Evolutionary conservation across 2,329 filamentous ascomycete genomes (phyloP).

Genomic region (Trichoderma lentiforme): DNA sequence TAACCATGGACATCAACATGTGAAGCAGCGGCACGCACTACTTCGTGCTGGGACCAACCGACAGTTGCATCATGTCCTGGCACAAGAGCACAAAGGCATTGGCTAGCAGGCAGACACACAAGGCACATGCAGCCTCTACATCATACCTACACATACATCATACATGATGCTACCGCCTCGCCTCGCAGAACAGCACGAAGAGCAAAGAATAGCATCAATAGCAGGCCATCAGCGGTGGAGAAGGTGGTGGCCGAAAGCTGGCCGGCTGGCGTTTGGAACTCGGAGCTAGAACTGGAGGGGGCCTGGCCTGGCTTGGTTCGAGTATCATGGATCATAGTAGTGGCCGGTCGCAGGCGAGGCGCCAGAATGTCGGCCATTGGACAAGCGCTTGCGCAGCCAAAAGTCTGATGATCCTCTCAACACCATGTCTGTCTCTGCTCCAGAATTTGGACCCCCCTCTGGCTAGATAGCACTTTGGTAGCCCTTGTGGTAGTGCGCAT

Average conservation of each 20-base stretch:
- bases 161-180: not conserved
- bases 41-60: not conserved
- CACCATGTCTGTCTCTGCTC: not conserved
- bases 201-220: not conserved
- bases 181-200: not conserved
- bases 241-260: conserved; percentile 3
- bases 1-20: no score
- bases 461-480: no score
- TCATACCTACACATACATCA: not conserved
- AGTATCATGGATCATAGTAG: not conserved
- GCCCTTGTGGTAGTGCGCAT: not conserved
- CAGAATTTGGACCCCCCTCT: no score
- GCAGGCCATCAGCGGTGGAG: not conserved
- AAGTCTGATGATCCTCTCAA: not conserved
- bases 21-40: no score
- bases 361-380: not conserved
- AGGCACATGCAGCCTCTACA: not conserved
- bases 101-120: not conserved
- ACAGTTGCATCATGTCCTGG: not conserved
- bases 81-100: not conserved
- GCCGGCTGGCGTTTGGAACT: not conserved
- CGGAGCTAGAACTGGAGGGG: not conserved
- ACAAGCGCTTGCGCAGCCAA: not conserved
- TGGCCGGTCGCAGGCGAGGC: not conserved
- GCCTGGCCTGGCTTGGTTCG: not conserved